A percentile compares a stretch with the other conserved stretches of the same genome.
Conservation (phyloP, 768 basidiomycete species). For the Podaxis pistillaris region DNA sequence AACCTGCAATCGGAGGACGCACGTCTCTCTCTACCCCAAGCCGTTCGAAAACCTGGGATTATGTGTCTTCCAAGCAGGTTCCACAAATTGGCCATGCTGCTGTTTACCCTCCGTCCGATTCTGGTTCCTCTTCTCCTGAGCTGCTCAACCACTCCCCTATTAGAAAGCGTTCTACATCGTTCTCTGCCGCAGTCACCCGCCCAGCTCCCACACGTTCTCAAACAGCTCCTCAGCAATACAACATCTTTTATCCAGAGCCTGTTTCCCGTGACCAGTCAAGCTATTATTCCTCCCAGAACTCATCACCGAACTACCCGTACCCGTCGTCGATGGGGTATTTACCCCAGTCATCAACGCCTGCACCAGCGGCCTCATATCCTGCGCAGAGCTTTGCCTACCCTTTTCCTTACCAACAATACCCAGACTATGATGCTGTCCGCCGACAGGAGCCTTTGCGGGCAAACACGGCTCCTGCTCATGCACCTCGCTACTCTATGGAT, state of each 20-base stretch:
- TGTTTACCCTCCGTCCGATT: not conserved
- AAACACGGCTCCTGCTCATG: conserved; percentile 15
- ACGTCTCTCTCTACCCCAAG: not conserved
- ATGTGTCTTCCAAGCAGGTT: not conserved
- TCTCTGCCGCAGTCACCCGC: conserved; percentile 1
- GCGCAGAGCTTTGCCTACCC: conserved; percentile 8
- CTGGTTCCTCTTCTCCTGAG: not conserved
- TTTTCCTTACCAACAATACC: conserved; percentile 10
- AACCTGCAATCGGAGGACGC: not conserved
- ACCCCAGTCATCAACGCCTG: not conserved
- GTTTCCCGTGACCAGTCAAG: conserved; percentile 13
- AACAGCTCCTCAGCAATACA: conserved; percentile 4
- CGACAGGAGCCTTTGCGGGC: conserved; percentile 15
- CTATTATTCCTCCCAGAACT: conserved; percentile 13
- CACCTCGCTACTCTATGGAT: conserved; percentile 2
- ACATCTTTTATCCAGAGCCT: conserved; percentile 1
- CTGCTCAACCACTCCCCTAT: not conserved
- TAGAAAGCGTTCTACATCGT: conserved; percentile 12
- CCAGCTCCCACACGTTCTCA: not conserved
- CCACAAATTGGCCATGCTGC: not conserved
- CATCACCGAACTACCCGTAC: conserved; percentile 11
- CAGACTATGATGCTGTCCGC: conserved; percentile 6
- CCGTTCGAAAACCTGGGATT: not conserved
- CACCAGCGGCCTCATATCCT: conserved; percentile 4
- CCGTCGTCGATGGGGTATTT: conserved; percentile 14